Evolutionary conservation across 306 rosid genomes (phyloP).

Genomic region (Crotalaria pallida): DNA sequence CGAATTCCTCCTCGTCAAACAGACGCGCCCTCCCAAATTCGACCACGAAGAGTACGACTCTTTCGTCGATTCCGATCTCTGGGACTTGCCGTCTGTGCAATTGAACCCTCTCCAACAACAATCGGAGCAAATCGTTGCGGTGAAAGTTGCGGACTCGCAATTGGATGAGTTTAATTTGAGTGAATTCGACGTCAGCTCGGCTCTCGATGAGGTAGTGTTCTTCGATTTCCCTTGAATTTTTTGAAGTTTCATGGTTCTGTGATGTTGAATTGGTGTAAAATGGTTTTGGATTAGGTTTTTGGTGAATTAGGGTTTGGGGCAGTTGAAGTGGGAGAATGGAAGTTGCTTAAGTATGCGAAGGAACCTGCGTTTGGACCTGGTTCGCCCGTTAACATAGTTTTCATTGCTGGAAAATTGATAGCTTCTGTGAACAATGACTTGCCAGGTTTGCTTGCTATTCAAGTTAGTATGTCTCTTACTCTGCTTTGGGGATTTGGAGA

Average conservation of each 20-base stretch:
- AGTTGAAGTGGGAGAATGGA: conserved; percentile 50
- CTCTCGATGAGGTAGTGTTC: conserved; percentile 43
- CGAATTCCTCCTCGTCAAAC: conserved; percentile 54
- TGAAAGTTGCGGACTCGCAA: conserved; percentile 24
- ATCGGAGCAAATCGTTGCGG: conserved; percentile 16
- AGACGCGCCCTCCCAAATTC: conserved; percentile 64
- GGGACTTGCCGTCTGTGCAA: conserved; percentile 71
- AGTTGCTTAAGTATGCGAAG: conserved; percentile 52
- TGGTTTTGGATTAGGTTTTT: conserved; percentile 35
- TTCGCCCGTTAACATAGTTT: conserved; percentile 50
- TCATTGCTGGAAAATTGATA: conserved; percentile 42
- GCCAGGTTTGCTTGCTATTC: conserved; percentile 40
- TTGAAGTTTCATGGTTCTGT: background rate
- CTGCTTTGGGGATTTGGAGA: too few relatives aligned
- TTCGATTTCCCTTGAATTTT: background rate
- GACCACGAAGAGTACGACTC: conserved; percentile 72
- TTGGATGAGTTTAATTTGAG: conserved; percentile 39
- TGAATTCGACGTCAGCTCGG: conserved; percentile 47
- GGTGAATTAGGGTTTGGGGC: conserved; percentile 37
- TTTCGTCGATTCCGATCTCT: conserved; percentile 73
- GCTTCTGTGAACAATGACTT: conserved; percentile 28
- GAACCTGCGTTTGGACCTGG: conserved; percentile 88
- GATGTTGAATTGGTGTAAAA: background rate
- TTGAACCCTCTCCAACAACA: conserved; percentile 36
- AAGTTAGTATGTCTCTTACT: background rate